phyloP scores from a whole-genome alignment of 2,329 filamentous ascomycete genomes.

The Stagonosporopsis chrysanthemi region DNA sequence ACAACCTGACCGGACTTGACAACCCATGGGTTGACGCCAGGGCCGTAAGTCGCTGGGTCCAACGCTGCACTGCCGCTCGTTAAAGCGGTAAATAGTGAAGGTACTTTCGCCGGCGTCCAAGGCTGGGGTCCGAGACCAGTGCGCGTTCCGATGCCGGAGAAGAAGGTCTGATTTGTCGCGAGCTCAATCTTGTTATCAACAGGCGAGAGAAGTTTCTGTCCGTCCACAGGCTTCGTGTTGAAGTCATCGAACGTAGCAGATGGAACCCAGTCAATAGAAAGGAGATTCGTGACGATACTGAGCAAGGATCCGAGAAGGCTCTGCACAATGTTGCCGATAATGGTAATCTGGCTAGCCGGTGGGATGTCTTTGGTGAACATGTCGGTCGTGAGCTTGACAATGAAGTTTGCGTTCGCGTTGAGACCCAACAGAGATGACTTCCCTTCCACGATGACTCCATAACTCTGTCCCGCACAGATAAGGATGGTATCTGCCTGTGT shows the following conservation, averaged over 20 bases:
- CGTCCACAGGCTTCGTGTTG: constrained; percentile 71
- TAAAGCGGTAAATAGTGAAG: constrained; percentile 77
- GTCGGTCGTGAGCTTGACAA: constrained; percentile 58
- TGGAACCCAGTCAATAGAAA: constrained; percentile 59
- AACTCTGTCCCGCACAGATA: constrained; percentile 25
- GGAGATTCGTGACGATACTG: constrained; percentile 61
- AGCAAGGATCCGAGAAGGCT: constrained; percentile 18
- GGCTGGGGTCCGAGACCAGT: constrained; percentile 67
- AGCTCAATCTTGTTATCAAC: constrained; percentile 70
- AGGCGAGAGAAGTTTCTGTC: constrained; percentile 64
- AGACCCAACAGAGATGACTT: constrained; percentile 33
- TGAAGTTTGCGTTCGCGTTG: constrained; percentile 62
- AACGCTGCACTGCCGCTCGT: constrained; percentile 57
- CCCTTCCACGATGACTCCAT: constrained; percentile 31
- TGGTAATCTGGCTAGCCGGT: constrained; percentile 15
- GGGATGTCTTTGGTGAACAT: constrained; percentile 56
- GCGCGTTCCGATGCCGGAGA: constrained; percentile 63
- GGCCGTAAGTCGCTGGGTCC: constrained; percentile 47
- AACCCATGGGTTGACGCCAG: constrained; percentile 17
- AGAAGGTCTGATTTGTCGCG: constrained; percentile 64
- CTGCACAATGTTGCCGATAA: constrained; percentile 28
- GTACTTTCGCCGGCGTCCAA: constrained; percentile 75
- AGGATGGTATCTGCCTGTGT: constrained; percentile 13
- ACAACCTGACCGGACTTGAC: constrained; percentile 15
- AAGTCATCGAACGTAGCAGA: constrained; percentile 74